Evolutionary conservation across 352 stramenopile species (phyloP), one percentile per base, ranked within the genome.

Genomic region (Poterioochromonas sp.): DNA sequence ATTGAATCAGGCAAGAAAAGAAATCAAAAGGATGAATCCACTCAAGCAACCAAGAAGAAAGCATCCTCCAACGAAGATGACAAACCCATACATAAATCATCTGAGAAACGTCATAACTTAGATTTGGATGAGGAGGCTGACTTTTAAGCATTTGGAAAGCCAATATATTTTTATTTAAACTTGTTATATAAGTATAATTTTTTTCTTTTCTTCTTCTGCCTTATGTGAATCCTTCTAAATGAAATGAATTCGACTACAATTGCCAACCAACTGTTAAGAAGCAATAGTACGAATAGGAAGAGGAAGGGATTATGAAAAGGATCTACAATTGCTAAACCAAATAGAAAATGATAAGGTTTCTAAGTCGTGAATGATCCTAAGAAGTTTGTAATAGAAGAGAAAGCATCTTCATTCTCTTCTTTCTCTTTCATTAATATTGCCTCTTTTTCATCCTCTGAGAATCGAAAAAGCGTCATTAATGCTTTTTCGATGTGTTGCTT

Each of bases 321-420:
- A n/a, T n/a, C n/a, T n/a, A n/a, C n/a, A n/a, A n/a, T n/a, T n/a
- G n/a, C n/a, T n/a, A n/a, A n/a, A n/a, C n/a, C n/a, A n/a, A n/a
- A n/a, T n/a, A n/a, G n/a, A n/a, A n/a, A n/a, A n/a, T n/a, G n/a
- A n/a, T n/a, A n/a, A n/a, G n/a, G n/a, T n/a, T n/a, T n/a, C n/a
- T 51, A 51, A 20, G 43, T 20, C 18, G 62, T 71, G 3, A 71
- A 71, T 47, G 62, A 71, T 47, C 62, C 62, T 47, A 71, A 71
- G 32, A 44, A 71, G 26, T 41, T 71, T 22, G 62, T 71, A 3
- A 71, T 41, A 18, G 62, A 40, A 12, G 62, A 47, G 5, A 71
- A 29, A 44, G 62, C 26, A 47, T 74, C 65, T 40, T 51, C 2
- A 11, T n/a, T 34, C 22, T 74, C 65, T 54, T 74, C 65, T 54